Base-by-base conservation (phyloP, 306 rosid genomes). In the Medicago ruthenica region DNA sequence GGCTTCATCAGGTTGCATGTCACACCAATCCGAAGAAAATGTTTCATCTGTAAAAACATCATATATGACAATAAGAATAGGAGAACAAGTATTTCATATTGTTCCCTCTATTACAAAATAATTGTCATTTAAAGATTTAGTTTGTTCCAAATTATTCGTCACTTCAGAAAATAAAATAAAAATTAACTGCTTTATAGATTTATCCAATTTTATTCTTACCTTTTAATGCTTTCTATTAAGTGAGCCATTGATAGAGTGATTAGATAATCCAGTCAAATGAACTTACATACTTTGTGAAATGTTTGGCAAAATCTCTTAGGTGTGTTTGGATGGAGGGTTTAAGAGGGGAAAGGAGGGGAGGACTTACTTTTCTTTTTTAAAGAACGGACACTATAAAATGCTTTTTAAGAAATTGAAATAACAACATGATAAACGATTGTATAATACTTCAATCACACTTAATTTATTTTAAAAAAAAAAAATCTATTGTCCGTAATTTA, bases 41-140 rank as follows among this genome's bases (percentile, higher is more conserved):
- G 0, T 47, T 55, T 79, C 89, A 71, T 85, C 98, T 90, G 91
- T 71, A 82, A 84, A 80, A 82, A 37, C 14, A 71, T 11, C 57
- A 20, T 24, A 47, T 70, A 42, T 20, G 21, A 64, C 57, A 40
- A 57, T 17, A 40, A 17, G 21, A 17, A 51, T 48, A 17, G 58
- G 36, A 1, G 4, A 10, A 73, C 8, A 15, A 47, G 16, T 60
- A 34, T 21, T 51, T 58, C 44, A 39, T 10, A 18, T 14, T 24
- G 40, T 27, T 39, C 13, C 65, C 4, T 66, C 10, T 2, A 1
- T 36, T 47, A 13, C 40, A 48, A 48, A 47, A 5, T 18, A 62
- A 8, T 48, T 24, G 12, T 4, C 3, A 48, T 0, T 18, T 63
- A 10, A 27, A 48, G 55, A 50, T 50, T 50, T n/a, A 50, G 51